Percentiles rank a stretch among this genome's conserved stretches.
Conservation (phyloP, 345 rosid species). For the Gossypium stocksii region DNA sequence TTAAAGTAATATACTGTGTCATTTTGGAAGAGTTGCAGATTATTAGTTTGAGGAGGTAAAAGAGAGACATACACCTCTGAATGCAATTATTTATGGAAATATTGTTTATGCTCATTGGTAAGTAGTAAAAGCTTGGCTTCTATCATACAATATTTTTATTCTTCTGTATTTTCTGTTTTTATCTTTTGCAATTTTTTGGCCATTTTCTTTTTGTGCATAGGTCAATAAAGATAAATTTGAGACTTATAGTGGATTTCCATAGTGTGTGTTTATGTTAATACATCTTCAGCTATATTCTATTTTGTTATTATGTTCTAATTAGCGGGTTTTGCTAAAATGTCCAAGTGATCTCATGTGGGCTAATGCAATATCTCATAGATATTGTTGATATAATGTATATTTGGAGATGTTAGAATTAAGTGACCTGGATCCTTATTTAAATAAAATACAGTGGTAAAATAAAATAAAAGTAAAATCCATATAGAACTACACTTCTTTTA, state of each 20-base stretch:
- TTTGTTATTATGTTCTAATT: not conserved
- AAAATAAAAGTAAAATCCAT: too few relatives aligned
- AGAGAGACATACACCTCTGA: constrained; percentile 49
- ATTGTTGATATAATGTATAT: not conserved
- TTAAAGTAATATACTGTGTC: constrained; percentile 38
- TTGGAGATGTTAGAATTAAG: too few relatives aligned
- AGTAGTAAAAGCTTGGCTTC: constrained; percentile 14
- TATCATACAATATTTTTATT: not conserved
- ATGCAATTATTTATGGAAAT: constrained; percentile 81
- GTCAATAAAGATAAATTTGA: not conserved
- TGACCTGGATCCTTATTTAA: too few relatives aligned
- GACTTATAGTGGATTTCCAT: not conserved
- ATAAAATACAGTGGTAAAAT: too few relatives aligned
- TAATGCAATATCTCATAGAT: not conserved
- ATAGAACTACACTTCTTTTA: too few relatives aligned
- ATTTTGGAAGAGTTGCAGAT: constrained; percentile 90
- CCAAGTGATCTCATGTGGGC: not conserved
- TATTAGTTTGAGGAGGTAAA: constrained; percentile 82
- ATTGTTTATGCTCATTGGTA: constrained; percentile 90
- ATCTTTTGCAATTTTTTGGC: not conserved
- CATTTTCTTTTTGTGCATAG: not conserved
- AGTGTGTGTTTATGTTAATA: not conserved
- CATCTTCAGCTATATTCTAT: not conserved
- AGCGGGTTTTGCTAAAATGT: not conserved
- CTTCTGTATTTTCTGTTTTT: not conserved